Base-by-base conservation (phyloP, 345 rosid genomes). In the Eucalyptus globulus region DNA sequence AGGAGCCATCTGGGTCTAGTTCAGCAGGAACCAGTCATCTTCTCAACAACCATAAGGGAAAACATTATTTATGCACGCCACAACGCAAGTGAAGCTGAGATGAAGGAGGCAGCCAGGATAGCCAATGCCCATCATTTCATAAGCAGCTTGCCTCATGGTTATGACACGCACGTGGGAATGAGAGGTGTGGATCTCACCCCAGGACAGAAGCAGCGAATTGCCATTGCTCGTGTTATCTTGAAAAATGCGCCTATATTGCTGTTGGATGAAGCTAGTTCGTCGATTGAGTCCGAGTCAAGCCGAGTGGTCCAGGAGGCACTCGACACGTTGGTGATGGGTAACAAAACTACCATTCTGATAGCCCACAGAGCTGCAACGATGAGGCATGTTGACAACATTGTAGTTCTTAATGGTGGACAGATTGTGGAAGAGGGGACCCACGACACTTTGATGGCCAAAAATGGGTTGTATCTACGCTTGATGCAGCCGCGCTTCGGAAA, bases 71-170 rank as follows among this genome's bases (percentile, higher is more conserved):
- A 98, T 87, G 99, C 99, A 76, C 96, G 99, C 93, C 99, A 97
- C 89, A 98, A 96, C 83, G 99, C 99, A 14, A 96, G 98, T 69
- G 99, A 97, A 92, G 97, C 99, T 16, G 99, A 98, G 95, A 92
- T 98, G 90, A 97, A 98, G 93, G 99, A 98, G 92, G 99, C 99
- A 87, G 99, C 99, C 43, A 94, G 99, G 93, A 97, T 98, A 89
- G 99, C 99, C 80, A 98, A 98, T 87, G 99, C 99, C 80, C 99
- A 98, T 92, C 99, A 97, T 94, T 98, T 97, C 91, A 98, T 98
- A 91, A 98, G 99, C 93, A 98, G 98, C 89, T 94, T 97, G 90
- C 97, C 99, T 89, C 99, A 97, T 87, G 99, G 99, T 87, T 98
- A 98, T 67, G 99, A 98, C 93, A 98, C 99, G 0, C 98, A 97